These are phyloP conservation scores for Crucibulum laeve DNA, from an alignment of 768 basidiomycete genomes.

Conservation along the genomic window DNA sequence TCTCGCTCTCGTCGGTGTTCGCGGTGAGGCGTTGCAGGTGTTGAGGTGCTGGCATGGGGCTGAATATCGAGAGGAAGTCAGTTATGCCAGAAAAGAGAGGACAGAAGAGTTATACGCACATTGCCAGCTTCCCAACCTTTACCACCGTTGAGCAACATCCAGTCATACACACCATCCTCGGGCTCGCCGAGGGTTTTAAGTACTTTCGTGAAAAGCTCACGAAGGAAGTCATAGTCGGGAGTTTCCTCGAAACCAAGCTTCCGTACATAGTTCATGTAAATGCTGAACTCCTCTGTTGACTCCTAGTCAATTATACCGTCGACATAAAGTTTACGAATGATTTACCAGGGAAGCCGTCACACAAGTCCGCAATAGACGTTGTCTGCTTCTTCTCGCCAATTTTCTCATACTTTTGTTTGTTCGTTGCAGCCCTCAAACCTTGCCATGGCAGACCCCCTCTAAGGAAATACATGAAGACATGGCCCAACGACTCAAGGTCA, in stretches of 20 bases:
- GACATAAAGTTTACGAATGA: conserved; percentile 8
- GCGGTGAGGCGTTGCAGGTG: conserved; percentile 50
- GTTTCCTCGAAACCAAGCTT: conserved; percentile 97
- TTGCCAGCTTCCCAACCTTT: conserved; percentile 93
- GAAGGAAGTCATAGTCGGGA: conserved; percentile 96
- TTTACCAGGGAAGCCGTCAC: conserved; percentile 94
- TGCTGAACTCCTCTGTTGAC: conserved; percentile 85
- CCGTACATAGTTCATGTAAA: conserved; percentile 99
- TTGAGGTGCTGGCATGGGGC: conserved; percentile 51
- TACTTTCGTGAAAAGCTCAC: conserved; percentile 91
- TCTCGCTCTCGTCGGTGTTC: conserved; percentile 57
- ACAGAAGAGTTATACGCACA: conserved; percentile 41
- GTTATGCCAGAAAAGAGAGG: conserved; percentile 22
- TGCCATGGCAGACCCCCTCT: conserved; percentile 98
- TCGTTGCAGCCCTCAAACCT: conserved; percentile 93
- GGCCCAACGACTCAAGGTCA: conserved; percentile 94
- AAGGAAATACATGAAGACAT: conserved; percentile 99
- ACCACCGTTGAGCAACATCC: conserved; percentile 92
- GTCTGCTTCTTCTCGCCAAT: conserved; percentile 99
- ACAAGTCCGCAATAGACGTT: conserved; percentile 86
- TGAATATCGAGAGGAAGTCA: conserved; percentile 31
- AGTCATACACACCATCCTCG: conserved; percentile 93
- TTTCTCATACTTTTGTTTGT: conserved; percentile 99
- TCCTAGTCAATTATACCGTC: conserved; percentile 4
- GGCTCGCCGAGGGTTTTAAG: conserved; percentile 82